A percentile compares a stretch with the other conserved stretches of the same genome.
These are phyloP conservation scores for Camellia oleifera DNA, from an alignment of 179 eudicot species.

Conservation along the genomic window DNA sequence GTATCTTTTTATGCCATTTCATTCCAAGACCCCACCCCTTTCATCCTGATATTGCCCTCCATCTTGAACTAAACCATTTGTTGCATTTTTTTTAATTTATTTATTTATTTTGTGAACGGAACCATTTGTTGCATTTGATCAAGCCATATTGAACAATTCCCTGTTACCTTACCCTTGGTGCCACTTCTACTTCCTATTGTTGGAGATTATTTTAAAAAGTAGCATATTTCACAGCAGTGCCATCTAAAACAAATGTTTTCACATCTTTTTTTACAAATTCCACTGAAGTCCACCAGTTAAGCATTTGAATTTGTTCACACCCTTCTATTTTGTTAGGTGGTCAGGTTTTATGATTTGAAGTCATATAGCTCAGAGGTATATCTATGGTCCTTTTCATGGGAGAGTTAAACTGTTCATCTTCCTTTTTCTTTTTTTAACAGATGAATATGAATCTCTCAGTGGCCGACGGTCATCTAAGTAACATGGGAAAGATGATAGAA, in stretches of 20 bases:
- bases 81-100: background rate
- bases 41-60: background rate
- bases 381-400: background rate
- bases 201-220: too few relatives aligned
- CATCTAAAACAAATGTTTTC: slow-evolving; percentile 4
- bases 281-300: background rate
- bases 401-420: background rate
- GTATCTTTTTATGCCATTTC: background rate
- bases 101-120: too few relatives aligned
- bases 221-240: background rate
- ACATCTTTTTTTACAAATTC: background rate
- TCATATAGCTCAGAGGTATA: background rate
- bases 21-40: too few relatives aligned
- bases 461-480: slow-evolving; percentile 92
- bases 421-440: slow-evolving; percentile 26
- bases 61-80: background rate
- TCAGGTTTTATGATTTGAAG: background rate
- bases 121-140: background rate
- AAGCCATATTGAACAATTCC: background rate
- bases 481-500: slow-evolving; percentile 99
- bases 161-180: background rate
- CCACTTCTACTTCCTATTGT: background rate
- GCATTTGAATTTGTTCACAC: background rate
- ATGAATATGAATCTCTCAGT: slow-evolving; percentile 85
- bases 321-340: background rate